Percentiles rank a stretch among this genome's conserved stretches.
Evolutionary conservation across 2,329 filamentous ascomycete species (phyloP).

Genomic region (Sclerotinia sclerotiorum): DNA sequence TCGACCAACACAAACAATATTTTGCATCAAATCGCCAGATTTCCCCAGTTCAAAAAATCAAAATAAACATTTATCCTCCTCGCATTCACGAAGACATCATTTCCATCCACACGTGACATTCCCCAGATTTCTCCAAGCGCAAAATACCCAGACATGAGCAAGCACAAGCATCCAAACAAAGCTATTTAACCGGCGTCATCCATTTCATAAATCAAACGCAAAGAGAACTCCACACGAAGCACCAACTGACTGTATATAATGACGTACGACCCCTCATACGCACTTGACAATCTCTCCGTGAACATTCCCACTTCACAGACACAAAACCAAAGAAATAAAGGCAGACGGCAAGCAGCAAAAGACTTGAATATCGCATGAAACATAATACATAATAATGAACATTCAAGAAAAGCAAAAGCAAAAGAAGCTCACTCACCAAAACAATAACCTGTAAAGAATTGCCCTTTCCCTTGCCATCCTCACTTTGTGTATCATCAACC

Average conservation of each 20-base stretch:
- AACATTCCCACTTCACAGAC: background rate
- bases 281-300: background rate
- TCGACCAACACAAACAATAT: background rate
- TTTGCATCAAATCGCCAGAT: slow-evolving; percentile 35
- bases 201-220: background rate
- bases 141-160: slow-evolving; percentile 8
- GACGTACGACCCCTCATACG: background rate
- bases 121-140: background rate
- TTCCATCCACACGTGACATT: background rate
- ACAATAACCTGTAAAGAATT: slow-evolving; percentile 66
- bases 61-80: background rate
- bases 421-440: slow-evolving; percentile 55
- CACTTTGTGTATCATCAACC: slow-evolving; percentile 20
- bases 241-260: background rate
- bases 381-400: background rate
- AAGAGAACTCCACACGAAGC: background rate
- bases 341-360: background rate
- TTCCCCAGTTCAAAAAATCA: background rate
- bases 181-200: background rate
- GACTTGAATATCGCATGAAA: background rate
- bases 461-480: slow-evolving; percentile 45
- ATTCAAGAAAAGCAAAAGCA: background rate
- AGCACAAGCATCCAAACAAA: background rate
- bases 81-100: background rate
- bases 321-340: background rate